Evolutionary conservation across 208 protist genomes (phyloP), one percentile per base, ranked within the genome.

Genomic region (Phytomonas sp.): DNA sequence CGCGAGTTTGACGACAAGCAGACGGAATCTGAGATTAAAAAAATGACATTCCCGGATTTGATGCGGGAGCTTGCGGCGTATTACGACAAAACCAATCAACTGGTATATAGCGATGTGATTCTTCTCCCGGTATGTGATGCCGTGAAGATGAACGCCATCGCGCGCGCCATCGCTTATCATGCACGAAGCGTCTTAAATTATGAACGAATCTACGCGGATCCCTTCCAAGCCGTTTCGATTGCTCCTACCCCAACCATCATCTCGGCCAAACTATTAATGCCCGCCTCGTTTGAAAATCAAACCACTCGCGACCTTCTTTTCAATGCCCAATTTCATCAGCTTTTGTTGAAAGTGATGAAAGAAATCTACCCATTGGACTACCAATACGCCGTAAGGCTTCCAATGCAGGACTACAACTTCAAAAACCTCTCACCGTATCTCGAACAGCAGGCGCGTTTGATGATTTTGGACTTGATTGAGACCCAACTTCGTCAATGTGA

Each of bases 211-310:
- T 93, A 93, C 78, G 80, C 78, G 10, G 64, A 76, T 66, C 63
- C 66, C 0, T 64, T 79, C 7, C 12, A 49, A 52, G 67, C 64
- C 30, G 45, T 66, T 29, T 74, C 66, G 1, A 68, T 81, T 26
- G 66, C 72, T 52, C 66, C 11, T 14, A 77, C 69, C 33, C 66
- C 69, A 30, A 88, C 90, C 68, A 77, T 88, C 56, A 85, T 74
- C 34, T 68, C 67, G 2, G 62, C 85, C n/a, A 92, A 92, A 73
- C 79, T 92, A 60, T 77, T 92, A 23, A 84, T 92, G 80, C 83
- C 87, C 7, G 78, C 67, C 33, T 52, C 74, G 29, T 89, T 89
- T 37, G 79, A 77, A 37, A 64, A 69, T 56, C 45, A 56, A 56
- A 56, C 45, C 16, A 56, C 45, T 26, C 45, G 45, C 16, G 45